phyloP scores from a whole-genome alignment of 1,284 basidiomycete genomes.

The Pseudozyma pruni region DNA sequence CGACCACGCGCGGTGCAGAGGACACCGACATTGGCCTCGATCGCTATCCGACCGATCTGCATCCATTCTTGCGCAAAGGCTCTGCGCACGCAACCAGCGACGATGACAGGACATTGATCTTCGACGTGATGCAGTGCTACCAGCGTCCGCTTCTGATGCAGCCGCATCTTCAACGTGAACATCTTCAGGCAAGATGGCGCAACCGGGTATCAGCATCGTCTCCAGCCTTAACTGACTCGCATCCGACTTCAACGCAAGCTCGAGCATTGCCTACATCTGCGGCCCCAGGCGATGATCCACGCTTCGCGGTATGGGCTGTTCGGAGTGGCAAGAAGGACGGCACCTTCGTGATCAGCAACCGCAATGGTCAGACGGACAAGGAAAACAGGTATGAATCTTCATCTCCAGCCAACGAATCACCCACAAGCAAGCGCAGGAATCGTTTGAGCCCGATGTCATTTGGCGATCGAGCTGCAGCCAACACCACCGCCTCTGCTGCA shows the following conservation, averaged over 20 bases:
- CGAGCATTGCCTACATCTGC: slow-evolving; percentile 42
- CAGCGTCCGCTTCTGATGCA: slow-evolving; percentile 8
- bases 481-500: not conserved
- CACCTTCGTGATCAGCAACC: slow-evolving; percentile 35
- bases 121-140: slow-evolving; percentile 56
- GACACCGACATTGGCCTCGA: slow-evolving; percentile 9
- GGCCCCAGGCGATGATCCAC: slow-evolving; percentile 55
- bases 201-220: not conserved
- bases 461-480: not conserved
- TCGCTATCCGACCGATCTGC: slow-evolving; percentile 23
- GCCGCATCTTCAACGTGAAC: not conserved
- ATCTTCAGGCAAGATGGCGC: not conserved
- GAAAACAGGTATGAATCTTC: slow-evolving; percentile 4
- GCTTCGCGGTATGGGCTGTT: slow-evolving; percentile 60
- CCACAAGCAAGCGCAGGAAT: slow-evolving; percentile 27
- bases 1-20: slow-evolving; percentile 30
- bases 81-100: not conserved
- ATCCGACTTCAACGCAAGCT: slow-evolving; percentile 21
- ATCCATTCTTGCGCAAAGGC: slow-evolving; percentile 13
- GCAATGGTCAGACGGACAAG: slow-evolving; percentile 26
- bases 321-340: slow-evolving; percentile 30
- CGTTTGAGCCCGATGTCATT: slow-evolving; percentile 25
- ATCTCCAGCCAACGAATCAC: slow-evolving; percentile 10
- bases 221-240: not conserved
- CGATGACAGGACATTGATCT: slow-evolving; percentile 32